Percentiles rank a stretch among this genome's conserved stretches.
Conservation (phyloP, 352 stramenopile species). For the Elongisporangium undulatum region DNA sequence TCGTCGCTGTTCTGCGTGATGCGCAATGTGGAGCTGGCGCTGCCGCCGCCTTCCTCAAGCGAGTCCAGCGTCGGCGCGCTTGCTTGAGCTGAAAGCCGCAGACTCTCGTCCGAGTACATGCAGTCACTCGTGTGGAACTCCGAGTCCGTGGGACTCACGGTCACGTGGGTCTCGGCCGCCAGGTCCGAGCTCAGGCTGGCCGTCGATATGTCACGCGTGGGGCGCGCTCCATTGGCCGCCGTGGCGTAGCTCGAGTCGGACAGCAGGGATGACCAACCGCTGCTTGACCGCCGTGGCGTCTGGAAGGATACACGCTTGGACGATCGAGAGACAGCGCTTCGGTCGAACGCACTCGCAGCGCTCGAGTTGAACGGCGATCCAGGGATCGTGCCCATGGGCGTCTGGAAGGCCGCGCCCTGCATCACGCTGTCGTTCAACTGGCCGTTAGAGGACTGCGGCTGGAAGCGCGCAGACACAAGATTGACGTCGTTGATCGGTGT, state of each 20-base stretch:
- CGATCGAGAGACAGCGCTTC: neutral
- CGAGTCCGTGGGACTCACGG: neutral
- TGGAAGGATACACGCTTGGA: neutral
- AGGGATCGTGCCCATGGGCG: neutral
- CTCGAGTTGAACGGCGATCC: constrained; percentile 2
- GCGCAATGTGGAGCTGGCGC: neutral
- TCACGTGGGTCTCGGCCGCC: neutral
- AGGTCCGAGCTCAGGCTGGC: neutral
- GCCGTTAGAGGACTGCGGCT: neutral
- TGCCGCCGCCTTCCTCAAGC: neutral
- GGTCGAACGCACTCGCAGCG: constrained; percentile 2
- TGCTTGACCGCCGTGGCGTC: constrained; percentile 11
- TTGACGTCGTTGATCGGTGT: constrained; percentile 31
- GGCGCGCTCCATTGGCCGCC: neutral
- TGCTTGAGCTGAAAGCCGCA: neutral
- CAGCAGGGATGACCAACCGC: constrained; percentile 5
- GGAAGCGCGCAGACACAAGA: constrained; percentile 10
- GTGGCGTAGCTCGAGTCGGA: constrained; percentile 1
- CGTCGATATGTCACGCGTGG: neutral
- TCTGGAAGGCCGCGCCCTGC: neutral
- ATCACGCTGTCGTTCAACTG: neutral
- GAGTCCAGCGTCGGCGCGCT: neutral
- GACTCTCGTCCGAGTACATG: neutral
- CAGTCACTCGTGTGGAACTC: neutral
- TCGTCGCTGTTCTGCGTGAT: constrained; percentile 19